Evolutionary conservation across 2,329 filamentous ascomycete species (phyloP), one percentile per base, ranked within the genome.

Genomic region (Albifimbria verrucaria): DNA sequence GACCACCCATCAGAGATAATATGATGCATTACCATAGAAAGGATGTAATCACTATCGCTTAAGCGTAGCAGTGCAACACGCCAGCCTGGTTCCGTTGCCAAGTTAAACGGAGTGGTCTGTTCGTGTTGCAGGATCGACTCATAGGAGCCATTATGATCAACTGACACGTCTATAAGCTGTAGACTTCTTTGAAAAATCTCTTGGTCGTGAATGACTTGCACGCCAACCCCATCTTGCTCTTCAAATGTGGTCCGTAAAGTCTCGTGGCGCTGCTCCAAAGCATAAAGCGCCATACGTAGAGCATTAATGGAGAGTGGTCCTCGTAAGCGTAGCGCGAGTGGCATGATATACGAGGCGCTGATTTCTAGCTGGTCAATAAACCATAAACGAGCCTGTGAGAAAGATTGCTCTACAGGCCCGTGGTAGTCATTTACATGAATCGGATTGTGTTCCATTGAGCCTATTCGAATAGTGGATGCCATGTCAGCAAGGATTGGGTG

Each of bases 1-100:
- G 57, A 59, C 57, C 57, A 57, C 2, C 55, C 55, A 39, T 59
- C 57, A 15, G 55, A 55, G 10, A 55, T 45, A 36, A 54, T 54
- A 23, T 59, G 55, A 41, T 56, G 55, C 51, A 59, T 55, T 9
- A 57, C 53, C 10, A 56, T 43, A 11, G 49, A 56, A 23, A 57
- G 48, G 18, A 59, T 42, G 24, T 53, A n/a, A n/a, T n/a, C n/a
- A n/a, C n/a, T n/a, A n/a, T n/a, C n/a, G n/a, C n/a, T n/a, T n/a
- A n/a, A n/a, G n/a, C n/a, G n/a, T n/a, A n/a, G n/a, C n/a, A n/a
- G n/a, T n/a, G n/a, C n/a, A n/a, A n/a, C n/a, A n/a, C n/a, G n/a
- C n/a, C n/a, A n/a, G n/a, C n/a, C n/a, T n/a, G n/a, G n/a, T n/a
- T n/a, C n/a, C n/a, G n/a, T n/a, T n/a, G n/a, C n/a, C n/a, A n/a